Evolutionary conservation across 2,329 filamentous ascomycete genomes (phyloP).

Genomic region (Epichloe festucae): DNA sequence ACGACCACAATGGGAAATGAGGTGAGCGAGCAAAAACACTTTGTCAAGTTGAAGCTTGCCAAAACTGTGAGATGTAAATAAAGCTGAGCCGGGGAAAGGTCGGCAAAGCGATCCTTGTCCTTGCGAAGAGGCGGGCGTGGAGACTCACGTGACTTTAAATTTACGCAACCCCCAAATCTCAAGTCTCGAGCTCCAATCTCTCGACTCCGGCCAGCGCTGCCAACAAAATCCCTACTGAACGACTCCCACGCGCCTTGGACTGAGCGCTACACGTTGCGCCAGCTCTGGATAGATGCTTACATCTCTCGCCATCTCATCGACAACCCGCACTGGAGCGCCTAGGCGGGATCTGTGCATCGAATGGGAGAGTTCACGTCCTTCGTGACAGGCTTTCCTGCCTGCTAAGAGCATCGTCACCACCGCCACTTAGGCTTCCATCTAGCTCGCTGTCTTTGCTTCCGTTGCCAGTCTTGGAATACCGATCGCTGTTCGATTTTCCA

Average conservation of each 20-base stretch:
- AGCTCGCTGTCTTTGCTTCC: slow-evolving; percentile 1
- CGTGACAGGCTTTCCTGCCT: slow-evolving; percentile 38
- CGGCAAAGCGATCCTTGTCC: neutral
- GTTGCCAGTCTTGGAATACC: slow-evolving; percentile 3
- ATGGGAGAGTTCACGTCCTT: slow-evolving; percentile 33
- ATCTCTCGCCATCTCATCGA: neutral
- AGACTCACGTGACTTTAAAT: slow-evolving; percentile 31
- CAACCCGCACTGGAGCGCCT: neutral
- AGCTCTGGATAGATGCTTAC: neutral
- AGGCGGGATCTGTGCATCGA: slow-evolving; percentile 20
- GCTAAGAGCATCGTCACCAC: slow-evolving; percentile 21
- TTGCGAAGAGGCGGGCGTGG: slow-evolving; percentile 5
- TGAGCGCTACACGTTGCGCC: slow-evolving; percentile 8
- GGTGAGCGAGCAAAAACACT: neutral
- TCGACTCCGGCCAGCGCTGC: slow-evolving; percentile 14
- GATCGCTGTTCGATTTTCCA: neutral
- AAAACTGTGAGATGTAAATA: neutral
- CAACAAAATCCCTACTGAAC: slow-evolving; percentile 10
- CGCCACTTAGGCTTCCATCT: neutral
- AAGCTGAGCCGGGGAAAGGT: neutral
- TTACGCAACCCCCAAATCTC: slow-evolving; percentile 22
- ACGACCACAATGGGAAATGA: neutral
- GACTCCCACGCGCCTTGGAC: slow-evolving; percentile 11
- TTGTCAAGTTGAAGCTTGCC: neutral
- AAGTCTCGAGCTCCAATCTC: slow-evolving; percentile 18